Evolutionary conservation across 495 filamentous ascomycete species (phyloP).

Genomic region (Cenococcum geophilum): DNA sequence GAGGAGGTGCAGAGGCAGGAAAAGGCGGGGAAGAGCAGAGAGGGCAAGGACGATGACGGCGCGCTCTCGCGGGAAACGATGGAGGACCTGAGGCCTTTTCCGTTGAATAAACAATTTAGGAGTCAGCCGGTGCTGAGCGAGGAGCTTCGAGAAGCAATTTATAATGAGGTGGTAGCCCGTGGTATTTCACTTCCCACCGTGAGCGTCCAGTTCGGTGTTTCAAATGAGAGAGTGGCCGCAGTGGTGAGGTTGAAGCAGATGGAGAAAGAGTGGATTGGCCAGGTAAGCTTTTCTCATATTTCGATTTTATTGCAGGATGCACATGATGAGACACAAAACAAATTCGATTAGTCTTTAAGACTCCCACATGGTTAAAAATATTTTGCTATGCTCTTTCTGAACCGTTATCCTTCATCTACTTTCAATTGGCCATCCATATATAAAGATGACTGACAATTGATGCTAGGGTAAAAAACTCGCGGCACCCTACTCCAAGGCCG

Average conservation of each 20-base stretch:
- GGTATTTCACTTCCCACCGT: constrained; percentile 69
- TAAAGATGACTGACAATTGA: neutral
- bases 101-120: constrained; percentile 62
- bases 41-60: constrained; percentile 5
- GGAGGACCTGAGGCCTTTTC: constrained; percentile 58
- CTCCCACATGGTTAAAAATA: constrained; percentile 53
- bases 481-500: constrained; percentile 63
- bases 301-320: constrained; percentile 30
- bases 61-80: constrained; percentile 36
- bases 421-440: neutral
- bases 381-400: constrained; percentile 48
- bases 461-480: constrained; percentile 70
- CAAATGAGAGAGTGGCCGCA: constrained; percentile 81
- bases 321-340: constrained; percentile 64
- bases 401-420: constrained; percentile 7
- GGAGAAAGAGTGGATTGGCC: constrained; percentile 65
- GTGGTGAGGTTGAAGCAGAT: constrained; percentile 82
- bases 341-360: constrained; percentile 99
- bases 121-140: constrained; percentile 73
- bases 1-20: constrained; percentile 21
- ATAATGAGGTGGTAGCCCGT: constrained; percentile 53
- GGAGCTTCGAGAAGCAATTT: constrained; percentile 68
- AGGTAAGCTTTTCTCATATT: constrained; percentile 51
- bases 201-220: constrained; percentile 69
- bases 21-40: constrained; percentile 27